These are phyloP conservation scores for Fraxinus xanthoxyloides DNA, from an alignment of 305 asterid species.

Conservation along the genomic window DNA sequence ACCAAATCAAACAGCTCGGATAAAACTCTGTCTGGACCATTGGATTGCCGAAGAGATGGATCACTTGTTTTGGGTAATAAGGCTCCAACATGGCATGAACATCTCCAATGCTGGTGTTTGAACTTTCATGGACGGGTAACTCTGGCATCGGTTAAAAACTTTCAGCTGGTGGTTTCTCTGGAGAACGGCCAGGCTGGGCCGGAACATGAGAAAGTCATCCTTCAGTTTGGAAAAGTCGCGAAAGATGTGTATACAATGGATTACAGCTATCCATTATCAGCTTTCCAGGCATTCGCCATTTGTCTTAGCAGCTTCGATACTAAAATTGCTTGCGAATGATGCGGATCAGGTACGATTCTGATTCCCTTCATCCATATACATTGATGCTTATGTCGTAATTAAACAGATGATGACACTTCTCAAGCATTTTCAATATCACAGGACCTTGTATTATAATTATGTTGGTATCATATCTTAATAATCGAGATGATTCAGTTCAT, in stretches of 20 bases:
- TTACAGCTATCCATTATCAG: slow-evolving; percentile 74
- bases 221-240: slow-evolving; percentile 92
- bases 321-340: slow-evolving; percentile 78
- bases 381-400: background rate
- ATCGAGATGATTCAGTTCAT: background rate
- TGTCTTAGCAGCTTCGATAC: slow-evolving; percentile 96
- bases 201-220: slow-evolving; percentile 69
- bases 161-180: slow-evolving; percentile 86
- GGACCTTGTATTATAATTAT: background rate
- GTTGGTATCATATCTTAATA: background rate
- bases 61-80: slow-evolving; percentile 71
- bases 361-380: background rate
- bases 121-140: slow-evolving; percentile 94
- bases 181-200: slow-evolving; percentile 60
- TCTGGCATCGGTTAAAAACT: slow-evolving; percentile 87
- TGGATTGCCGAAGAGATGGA: slow-evolving; percentile 35
- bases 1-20: slow-evolving; percentile 47
- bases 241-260: slow-evolving; percentile 94
- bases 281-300: slow-evolving; percentile 86
- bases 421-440: background rate
- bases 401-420: background rate
- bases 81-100: slow-evolving; percentile 91
- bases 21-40: slow-evolving; percentile 39
- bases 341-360: background rate
- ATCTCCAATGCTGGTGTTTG: slow-evolving; percentile 97